Conservation (phyloP, 768 basidiomycete genomes). For the Lactarius evosmus region DNA sequence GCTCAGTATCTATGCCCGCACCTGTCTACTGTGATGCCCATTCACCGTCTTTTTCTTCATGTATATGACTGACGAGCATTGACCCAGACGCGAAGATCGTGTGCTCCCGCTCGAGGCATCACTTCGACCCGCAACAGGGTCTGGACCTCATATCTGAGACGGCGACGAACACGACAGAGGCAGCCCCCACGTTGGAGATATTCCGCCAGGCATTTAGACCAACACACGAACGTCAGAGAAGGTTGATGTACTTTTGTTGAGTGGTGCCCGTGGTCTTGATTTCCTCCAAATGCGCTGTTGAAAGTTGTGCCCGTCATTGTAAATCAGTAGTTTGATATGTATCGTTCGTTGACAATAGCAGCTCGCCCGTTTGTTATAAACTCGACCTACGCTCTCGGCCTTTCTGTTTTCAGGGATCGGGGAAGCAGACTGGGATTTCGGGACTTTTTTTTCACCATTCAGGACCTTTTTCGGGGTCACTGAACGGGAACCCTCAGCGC, state of each 20-base stretch:
- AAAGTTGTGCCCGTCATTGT: not conserved
- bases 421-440: conserved; percentile 82
- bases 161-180: conserved; percentile 37
- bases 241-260: conserved; percentile 40
- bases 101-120: conserved; percentile 76
- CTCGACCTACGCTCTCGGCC: not conserved
- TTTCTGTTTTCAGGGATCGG: conserved; percentile 65
- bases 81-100: conserved; percentile 68
- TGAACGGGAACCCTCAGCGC: conserved; percentile 42
- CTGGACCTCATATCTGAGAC: conserved; percentile 61
- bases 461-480: conserved; percentile 57
- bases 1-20: conserved; percentile 79
- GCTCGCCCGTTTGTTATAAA: too few species aligned
- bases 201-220: conserved; percentile 56
- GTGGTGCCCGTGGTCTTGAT: not conserved
- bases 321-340: not conserved
- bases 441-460: too few species aligned
- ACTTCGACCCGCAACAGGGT: conserved; percentile 62
- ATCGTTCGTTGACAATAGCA: too few species aligned
- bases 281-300: not conserved
- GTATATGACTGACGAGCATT: not conserved
- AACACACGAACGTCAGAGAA: conserved; percentile 47
- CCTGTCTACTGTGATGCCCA: conserved; percentile 69
- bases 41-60: not conserved
- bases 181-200: conserved; percentile 38